Evolutionary conservation across 2,329 filamentous ascomycete species (phyloP).

Genomic region (Uncinocarpus reesii): DNA sequence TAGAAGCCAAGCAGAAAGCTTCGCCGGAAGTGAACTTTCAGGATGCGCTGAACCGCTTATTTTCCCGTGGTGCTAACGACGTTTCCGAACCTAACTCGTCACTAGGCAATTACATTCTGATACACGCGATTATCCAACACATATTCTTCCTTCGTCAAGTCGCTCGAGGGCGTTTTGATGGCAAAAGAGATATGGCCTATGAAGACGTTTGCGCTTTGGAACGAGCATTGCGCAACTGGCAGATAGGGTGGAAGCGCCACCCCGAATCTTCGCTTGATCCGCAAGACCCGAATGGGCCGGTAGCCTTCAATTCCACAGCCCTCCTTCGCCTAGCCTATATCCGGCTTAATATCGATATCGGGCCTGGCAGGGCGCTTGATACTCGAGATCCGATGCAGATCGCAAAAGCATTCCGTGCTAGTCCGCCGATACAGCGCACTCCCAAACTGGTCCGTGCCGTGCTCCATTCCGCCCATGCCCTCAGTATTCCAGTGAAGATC

Average conservation of each 20-base stretch:
- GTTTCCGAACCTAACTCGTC: constrained; percentile 28
- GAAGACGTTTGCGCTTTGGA: constrained; percentile 41
- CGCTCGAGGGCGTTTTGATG: constrained; percentile 34
- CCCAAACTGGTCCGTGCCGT: constrained; percentile 42
- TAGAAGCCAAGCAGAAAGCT: constrained; percentile 3
- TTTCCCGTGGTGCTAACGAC: constrained; percentile 20
- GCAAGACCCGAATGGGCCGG: constrained; percentile 42
- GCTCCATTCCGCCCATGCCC: constrained; percentile 44
- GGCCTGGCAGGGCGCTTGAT: constrained; percentile 39
- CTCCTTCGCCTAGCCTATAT: constrained; percentile 41
- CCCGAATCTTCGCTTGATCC: constrained; percentile 46
- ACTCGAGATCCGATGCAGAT: constrained; percentile 40
- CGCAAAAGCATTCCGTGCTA: constrained; percentile 36
- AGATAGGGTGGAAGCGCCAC: constrained; percentile 43
- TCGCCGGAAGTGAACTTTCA: constrained; percentile 34
- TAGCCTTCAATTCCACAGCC: constrained; percentile 44
- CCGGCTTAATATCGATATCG: constrained; percentile 39
- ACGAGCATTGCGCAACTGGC: constrained; percentile 42
- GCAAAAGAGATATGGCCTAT: constrained; percentile 34
- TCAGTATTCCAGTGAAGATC: constrained; percentile 45
- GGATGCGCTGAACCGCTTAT: constrained; percentile 37
- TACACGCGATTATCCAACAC: constrained; percentile 46
- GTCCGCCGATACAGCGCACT: constrained; percentile 35
- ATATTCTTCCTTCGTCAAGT: constrained; percentile 45
- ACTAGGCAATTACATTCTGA: constrained; percentile 45